Evolutionary conservation across 1,284 basidiomycete genomes (phyloP), one percentile per base, ranked within the genome.

Genomic region (Cutaneotrichosporon cavernicola): DNA sequence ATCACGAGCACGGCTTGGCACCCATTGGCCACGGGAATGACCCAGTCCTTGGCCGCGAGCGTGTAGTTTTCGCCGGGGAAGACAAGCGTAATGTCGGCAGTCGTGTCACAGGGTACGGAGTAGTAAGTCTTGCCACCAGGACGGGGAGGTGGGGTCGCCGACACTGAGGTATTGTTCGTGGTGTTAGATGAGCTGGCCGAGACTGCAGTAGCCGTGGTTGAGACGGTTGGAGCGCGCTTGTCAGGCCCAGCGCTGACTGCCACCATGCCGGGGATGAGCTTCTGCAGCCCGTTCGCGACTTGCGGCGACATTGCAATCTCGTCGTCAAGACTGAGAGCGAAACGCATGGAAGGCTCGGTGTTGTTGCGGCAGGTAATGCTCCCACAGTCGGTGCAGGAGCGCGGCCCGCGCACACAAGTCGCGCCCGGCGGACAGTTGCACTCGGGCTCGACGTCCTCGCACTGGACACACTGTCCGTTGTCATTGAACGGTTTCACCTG

Each of bases 31-130:
- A 30, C 5, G 13, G 31, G 31, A 6, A 53, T 18, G 14, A 53
- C 51, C 51, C 51, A 53, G 51, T 53, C 51, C 14, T 30, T 18
- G 13, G 51, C 30, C 13, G 13, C 26, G 8, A 53, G 51, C 16
- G 51, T 53, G 51, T 53, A 53, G 51, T 32, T 53, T 30, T 10
- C 31, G 26, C 18, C 18, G 2, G 51, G 51, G 51, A 53, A 53
- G 31, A 53, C 18, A 16, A 53, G 30, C 8, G 51, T 53, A 31
- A 53, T 53, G 30, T 4, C 10, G 13, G 51, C 30, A 10, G 51
- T 53, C 51, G 51, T 53, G 51, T 53, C 34, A 30, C 51, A 53
- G 5, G 51, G 51, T 22, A 53, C 51, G 4, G 31, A 13, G 30
- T 53, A 53, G 30, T n/a, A 32, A 9, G 49, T 26, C 49, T 50